Evolutionary conservation across 345 rosid species (phyloP).

Genomic region (Jatropha curcas): DNA sequence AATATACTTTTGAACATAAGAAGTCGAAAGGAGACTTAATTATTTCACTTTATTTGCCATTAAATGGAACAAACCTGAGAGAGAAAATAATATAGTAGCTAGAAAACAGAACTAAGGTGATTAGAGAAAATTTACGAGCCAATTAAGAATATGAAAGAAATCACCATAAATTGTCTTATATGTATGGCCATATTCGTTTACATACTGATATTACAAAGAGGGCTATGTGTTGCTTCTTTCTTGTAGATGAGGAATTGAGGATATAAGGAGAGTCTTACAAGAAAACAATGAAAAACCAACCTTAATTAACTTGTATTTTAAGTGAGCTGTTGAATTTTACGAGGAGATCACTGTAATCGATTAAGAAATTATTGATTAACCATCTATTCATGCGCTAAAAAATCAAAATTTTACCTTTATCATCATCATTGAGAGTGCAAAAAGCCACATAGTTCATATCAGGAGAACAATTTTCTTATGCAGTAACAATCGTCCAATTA

Average conservation of each 20-base stretch:
- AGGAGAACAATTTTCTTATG: too few species aligned
- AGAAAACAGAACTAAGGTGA: not conserved
- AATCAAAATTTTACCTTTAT: too few species aligned
- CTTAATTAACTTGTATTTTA: not conserved
- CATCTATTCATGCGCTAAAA: too few species aligned
- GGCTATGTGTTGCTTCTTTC: not conserved
- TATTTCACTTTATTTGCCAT: not conserved
- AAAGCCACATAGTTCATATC: too few species aligned
- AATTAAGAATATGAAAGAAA: not conserved
- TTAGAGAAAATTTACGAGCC: not conserved
- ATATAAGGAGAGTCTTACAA: conserved; percentile 2
- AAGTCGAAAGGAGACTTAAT: not conserved
- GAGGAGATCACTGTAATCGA: too few species aligned
- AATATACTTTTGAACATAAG: not conserved
- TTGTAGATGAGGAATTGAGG: conserved; percentile 3
- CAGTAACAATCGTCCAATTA: too few species aligned
- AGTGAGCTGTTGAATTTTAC: not conserved
- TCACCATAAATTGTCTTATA: not conserved
- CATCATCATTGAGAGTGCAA: too few species aligned
- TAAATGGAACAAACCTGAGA: not conserved
- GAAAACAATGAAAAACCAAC: not conserved
- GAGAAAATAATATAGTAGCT: too few species aligned
- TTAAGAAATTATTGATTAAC: too few species aligned
- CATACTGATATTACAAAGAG: not conserved
- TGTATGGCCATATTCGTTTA: not conserved